These are phyloP conservation scores for Neurospora tetrasperma DNA, from an alignment of 495 filamentous ascomycete genomes.

Conservation along the genomic window DNA sequence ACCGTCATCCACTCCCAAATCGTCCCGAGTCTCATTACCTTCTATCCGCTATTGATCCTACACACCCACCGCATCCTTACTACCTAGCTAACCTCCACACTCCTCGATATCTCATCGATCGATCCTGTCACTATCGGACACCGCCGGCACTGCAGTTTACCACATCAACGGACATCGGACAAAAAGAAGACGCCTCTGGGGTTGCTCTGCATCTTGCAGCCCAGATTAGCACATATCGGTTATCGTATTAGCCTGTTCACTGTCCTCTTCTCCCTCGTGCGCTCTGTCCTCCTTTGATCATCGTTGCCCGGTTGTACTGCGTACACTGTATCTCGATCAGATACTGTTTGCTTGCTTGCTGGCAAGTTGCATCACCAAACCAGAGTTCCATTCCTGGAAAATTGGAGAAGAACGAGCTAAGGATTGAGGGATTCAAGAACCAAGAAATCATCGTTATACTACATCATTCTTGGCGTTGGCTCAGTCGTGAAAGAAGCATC, in stretches of 20 bases:
- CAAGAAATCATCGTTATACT: background rate
- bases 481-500: background rate
- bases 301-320: background rate
- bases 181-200: background rate
- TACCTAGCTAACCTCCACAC: no score
- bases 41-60: background rate
- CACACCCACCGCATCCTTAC: background rate
- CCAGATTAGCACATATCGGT: background rate
- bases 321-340: background rate
- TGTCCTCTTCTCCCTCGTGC: background rate
- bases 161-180: background rate
- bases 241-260: background rate
- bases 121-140: background rate
- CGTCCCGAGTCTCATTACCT: background rate
- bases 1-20: background rate
- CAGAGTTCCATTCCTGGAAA: background rate
- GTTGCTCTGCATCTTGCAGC: background rate
- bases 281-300: background rate
- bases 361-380: background rate
- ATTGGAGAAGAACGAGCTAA: background rate
- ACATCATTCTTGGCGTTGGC: background rate
- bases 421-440: background rate
- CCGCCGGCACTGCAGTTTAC: background rate
- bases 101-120: background rate
- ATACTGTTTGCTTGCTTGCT: background rate